A percentile compares a stretch with the other conserved stretches of the same genome.
Conservation (phyloP, 768 basidiomycete genomes). For the Heimioporus sp. region DNA sequence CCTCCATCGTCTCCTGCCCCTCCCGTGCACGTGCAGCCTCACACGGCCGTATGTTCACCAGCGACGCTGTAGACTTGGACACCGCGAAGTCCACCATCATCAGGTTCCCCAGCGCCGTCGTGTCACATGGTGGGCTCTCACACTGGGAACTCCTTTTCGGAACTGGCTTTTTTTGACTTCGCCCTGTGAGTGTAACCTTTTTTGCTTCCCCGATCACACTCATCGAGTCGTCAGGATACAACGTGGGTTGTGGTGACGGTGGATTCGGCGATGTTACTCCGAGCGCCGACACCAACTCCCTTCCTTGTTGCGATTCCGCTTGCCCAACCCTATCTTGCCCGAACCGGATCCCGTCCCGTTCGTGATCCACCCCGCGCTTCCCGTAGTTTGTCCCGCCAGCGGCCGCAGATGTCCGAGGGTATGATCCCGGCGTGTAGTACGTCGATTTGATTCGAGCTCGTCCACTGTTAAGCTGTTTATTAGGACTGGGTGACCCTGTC, state of each 20-base stretch:
- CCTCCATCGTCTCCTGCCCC: constrained; percentile 15
- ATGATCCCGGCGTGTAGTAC: constrained; percentile 55
- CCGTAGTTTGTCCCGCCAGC: constrained; percentile 27
- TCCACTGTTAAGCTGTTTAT: constrained; percentile 39
- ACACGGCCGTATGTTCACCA: constrained; percentile 30
- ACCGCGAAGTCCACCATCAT: constrained; percentile 60
- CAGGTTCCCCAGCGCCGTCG: constrained; percentile 53
- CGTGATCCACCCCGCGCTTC: constrained; percentile 34
- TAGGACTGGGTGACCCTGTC: constrained; percentile 23
- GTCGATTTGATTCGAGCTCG: constrained; percentile 69
- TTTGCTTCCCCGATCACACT: constrained; percentile 49
- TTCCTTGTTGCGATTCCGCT: constrained; percentile 43
- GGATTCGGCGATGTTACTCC: constrained; percentile 35
- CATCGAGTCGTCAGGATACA: constrained; percentile 73
- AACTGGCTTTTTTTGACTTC: constrained; percentile 34
- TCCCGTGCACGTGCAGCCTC: constrained; percentile 28
- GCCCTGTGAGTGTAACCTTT: constrained; percentile 23
- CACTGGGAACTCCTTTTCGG: constrained; percentile 18
- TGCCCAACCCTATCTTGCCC: constrained; percentile 31
- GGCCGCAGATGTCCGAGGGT: constrained; percentile 53
- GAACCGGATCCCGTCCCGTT: constrained; percentile 30
- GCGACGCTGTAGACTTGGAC: constrained; percentile 34
- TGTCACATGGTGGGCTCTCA: constrained; percentile 34
- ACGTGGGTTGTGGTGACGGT: constrained; percentile 58
- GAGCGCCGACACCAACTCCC: constrained; percentile 39